Evolutionary conservation across 163 green algal species (phyloP), one percentile per base, ranked within the genome.

Genomic region (Chlamydomonas reinhardtii): DNA sequence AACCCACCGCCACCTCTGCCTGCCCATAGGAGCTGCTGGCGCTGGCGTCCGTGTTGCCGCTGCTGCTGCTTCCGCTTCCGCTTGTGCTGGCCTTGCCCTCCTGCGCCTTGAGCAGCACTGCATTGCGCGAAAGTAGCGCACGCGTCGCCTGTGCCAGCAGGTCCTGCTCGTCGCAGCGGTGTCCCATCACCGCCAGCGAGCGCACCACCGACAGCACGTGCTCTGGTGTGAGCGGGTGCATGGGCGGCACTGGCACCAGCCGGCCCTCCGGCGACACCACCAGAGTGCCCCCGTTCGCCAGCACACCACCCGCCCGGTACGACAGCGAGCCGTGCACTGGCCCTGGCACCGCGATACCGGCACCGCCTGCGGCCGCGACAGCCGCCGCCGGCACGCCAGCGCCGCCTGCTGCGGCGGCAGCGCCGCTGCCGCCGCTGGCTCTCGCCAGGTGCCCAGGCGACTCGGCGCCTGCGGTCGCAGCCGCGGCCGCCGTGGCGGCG

Each of bases 141-240:
- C 69, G 69, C 17, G 75, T 11, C 25, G 75, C 68, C 70, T 48
- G 34, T 25, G 54, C 69, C 8, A 86, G 54, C 35, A 71, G 80
- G 34, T 75, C 80, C 9, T 27, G 20, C n/a, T 56, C 31, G 0
- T 73, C 56, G 27, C 25, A 43, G 17, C 56, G 70, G 70, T 86
- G 35, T 19, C 80, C 80, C 54, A 86, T 34, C 48, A 54, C 69
- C 56, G 80, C 80, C 54, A 86, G 69, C 19, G 80, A 71, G 22
- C 43, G 29, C 54, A 79, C 70, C 69, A 65, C 66, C 34, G 54
- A 59, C 24, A 62, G 24, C 31, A 86, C 8, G 11, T 35, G 34
- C 54, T 73, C 70, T 17, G 80, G 54, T 27, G 52, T 71, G 34
- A 86, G 69, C 27, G 80, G 80, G 9, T 68, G 52, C 80, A 80